These are phyloP conservation scores for Tardiomyces depauwii DNA, from an alignment of 1,139 yeast genomes.

Conservation along the genomic window DNA sequence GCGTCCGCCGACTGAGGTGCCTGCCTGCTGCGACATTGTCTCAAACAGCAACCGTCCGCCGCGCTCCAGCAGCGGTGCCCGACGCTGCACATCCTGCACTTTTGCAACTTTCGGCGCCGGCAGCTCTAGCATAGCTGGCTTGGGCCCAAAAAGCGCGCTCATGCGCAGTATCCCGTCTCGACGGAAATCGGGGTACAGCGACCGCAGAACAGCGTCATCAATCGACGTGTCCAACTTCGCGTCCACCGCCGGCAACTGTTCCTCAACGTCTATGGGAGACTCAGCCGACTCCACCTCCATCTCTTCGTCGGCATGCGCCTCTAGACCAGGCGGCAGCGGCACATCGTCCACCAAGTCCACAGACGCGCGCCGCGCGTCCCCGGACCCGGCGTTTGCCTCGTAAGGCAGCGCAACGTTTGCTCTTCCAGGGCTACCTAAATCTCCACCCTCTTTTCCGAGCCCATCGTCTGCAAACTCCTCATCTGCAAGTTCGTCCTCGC, in stretches of 20 bases:
- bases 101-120: conserved; percentile 42
- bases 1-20: conserved; percentile 7
- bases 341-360: neutral
- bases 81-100: conserved; percentile 36
- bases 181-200: conserved; percentile 54
- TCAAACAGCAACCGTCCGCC: conserved; percentile 24
- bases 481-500: conserved; percentile 90
- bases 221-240: neutral
- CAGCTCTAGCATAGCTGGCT: conserved; percentile 42
- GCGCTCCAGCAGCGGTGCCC: neutral
- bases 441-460: conserved; percentile 5
- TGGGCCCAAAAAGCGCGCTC: conserved; percentile 56
- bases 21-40: conserved; percentile 29
- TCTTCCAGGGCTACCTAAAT: conserved; percentile 18
- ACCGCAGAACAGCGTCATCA: conserved; percentile 12
- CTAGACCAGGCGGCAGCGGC: neutral
- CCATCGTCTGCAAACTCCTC: conserved; percentile 36
- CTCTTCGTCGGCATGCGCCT: neutral
- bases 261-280: conserved; percentile 4
- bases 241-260: conserved; percentile 1
- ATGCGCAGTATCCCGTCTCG: conserved; percentile 47
- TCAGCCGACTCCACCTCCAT: conserved; percentile 4
- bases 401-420: conserved; percentile 15
- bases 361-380: conserved; percentile 3
- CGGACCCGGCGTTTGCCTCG: conserved; percentile 14